Evolutionary conservation across 257 asterid species (phyloP).

Genomic region (Gynochthodes officinalis): DNA sequence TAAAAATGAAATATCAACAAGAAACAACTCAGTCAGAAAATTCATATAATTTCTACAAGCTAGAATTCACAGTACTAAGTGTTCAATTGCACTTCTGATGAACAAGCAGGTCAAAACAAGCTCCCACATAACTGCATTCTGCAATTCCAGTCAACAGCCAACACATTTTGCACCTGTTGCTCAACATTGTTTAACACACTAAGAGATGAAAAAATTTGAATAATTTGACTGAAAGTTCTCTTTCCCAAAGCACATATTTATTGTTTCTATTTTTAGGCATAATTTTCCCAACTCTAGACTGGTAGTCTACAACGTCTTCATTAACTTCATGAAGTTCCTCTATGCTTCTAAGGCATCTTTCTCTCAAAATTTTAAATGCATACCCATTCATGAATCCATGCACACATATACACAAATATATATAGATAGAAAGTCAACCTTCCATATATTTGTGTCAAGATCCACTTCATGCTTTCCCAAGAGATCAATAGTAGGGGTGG

Average conservation of each 20-base stretch:
- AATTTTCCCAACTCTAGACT: not conserved
- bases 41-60: not conserved
- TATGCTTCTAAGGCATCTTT: not conserved
- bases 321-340: conserved; percentile 1
- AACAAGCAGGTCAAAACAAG: not conserved
- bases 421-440: conserved; percentile 41
- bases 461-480: conserved; percentile 99
- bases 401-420: not conserved
- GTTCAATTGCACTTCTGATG: not conserved
- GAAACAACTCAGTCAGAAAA: not conserved
- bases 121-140: not conserved
- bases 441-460: conserved; percentile 99
- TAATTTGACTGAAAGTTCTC: not conserved
- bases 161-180: not conserved
- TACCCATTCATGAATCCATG: not conserved
- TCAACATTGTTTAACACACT: not conserved
- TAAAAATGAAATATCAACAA: not conserved
- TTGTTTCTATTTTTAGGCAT: not conserved
- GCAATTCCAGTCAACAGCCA: not conserved
- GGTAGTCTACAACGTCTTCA: not conserved
- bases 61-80: not conserved
- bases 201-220: not conserved
- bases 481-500: conserved; percentile 91
- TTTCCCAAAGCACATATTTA: not conserved
- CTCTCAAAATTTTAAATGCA: not conserved